phyloP scores from a whole-genome alignment of 1,284 basidiomycete genomes.

The Malassezia obtusa region DNA sequence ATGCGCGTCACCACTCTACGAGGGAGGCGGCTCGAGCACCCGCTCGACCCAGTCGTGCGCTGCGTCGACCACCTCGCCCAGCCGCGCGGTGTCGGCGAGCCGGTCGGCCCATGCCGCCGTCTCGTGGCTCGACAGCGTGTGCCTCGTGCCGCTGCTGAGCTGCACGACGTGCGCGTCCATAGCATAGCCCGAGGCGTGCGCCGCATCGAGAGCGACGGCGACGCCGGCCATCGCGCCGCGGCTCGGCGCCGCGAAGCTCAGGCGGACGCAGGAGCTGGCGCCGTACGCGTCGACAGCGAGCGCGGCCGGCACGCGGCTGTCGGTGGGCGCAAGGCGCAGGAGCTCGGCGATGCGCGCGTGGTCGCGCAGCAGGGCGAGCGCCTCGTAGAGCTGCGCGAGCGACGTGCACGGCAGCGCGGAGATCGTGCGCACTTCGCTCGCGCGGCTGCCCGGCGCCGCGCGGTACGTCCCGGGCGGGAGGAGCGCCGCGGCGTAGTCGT shows the following conservation, averaged over 20 bases:
- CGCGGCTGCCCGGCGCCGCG: not conserved
- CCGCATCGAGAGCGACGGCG: not conserved
- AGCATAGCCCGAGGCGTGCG: not conserved
- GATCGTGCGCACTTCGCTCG: not conserved
- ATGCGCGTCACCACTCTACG: not conserved
- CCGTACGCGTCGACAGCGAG: not conserved
- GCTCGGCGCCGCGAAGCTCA: not conserved
- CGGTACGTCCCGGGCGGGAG: not conserved
- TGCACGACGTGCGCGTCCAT: not conserved
- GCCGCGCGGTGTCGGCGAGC: not conserved
- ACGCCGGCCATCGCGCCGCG: not conserved
- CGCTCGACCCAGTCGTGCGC: not conserved
- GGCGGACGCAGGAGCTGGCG: not conserved
- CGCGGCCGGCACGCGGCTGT: not conserved
- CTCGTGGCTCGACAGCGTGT: not conserved
- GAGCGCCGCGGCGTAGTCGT: not conserved
- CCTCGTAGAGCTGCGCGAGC: slow-evolving; percentile 7
- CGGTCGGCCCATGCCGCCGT: not conserved
- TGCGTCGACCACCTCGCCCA: not conserved
- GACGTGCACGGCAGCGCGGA: slow-evolving; percentile 3
- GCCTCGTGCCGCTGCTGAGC: not conserved
- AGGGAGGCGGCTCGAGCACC: not conserved
- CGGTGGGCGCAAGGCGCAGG: not conserved
- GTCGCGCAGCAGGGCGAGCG: slow-evolving; percentile 8
- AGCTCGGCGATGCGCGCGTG: slow-evolving; percentile 1